These are phyloP conservation scores for Cunninghamia lanceolata DNA, from an alignment of 75 land plant genomes.

Conservation along the genomic window DNA sequence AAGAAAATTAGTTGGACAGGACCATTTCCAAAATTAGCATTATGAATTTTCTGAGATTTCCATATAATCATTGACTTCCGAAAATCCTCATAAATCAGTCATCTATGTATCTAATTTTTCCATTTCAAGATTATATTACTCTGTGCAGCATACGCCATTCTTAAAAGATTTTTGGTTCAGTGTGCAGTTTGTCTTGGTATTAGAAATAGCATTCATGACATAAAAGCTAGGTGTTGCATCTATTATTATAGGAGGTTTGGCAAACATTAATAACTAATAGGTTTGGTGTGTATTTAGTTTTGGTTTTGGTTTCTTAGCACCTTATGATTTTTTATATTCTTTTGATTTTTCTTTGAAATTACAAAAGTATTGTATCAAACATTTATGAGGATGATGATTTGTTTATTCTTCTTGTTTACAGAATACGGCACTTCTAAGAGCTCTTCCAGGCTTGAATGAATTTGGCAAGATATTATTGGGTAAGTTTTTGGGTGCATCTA, in stretches of 20 bases:
- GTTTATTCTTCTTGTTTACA: constrained; percentile 26
- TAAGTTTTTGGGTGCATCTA: constrained; percentile 18
- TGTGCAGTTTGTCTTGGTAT: not conserved
- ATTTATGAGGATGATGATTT: not conserved
- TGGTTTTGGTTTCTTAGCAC: not conserved
- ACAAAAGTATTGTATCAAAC: not conserved
- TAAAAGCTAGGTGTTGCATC: not conserved
- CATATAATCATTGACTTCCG: not conserved
- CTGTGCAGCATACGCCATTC: not conserved
- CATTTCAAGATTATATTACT: not conserved
- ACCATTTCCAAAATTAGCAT: not conserved
- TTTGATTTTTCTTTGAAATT: not conserved
- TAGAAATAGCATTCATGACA: not conserved
- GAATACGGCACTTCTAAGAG: constrained; percentile 79
- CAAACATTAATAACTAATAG: not conserved
- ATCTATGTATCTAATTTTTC: not conserved
- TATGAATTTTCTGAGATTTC: not conserved
- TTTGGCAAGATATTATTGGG: constrained; percentile 81
- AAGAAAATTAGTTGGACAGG: not conserved
- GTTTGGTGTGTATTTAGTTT: not conserved
- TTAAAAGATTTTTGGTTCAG: not conserved
- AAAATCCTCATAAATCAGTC: not conserved
- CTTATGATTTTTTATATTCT: not conserved
- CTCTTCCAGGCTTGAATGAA: constrained; percentile 81
- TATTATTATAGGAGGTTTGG: not conserved